Percentiles rank a stretch among this genome's conserved stretches.
phyloP scores from a whole-genome alignment of 139 green algal species.

The Coelastrella sp. region DNA sequence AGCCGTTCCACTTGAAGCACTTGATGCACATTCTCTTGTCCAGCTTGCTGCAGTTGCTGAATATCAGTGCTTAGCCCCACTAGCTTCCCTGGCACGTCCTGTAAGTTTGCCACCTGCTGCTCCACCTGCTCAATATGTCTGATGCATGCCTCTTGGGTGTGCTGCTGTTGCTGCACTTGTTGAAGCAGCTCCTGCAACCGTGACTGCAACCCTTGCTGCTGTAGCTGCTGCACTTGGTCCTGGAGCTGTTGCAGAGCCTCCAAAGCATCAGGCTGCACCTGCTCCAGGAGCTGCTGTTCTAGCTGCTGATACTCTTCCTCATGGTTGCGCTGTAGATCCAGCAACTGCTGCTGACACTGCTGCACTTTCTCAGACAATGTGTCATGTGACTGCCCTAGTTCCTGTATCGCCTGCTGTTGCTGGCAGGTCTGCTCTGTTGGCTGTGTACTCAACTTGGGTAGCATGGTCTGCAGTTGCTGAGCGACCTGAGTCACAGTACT shows the following conservation, averaged over 20 bases:
- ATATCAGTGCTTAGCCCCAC: neutral
- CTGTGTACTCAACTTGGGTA: neutral
- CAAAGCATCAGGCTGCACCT: neutral
- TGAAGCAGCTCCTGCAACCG: neutral
- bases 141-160: neutral
- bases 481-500: neutral
- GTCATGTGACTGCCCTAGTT: neutral
- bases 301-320: neutral
- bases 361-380: neutral
- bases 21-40: neutral
- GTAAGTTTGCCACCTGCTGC: neutral
- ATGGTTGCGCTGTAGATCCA: too few species aligned
- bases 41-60: conserved; percentile 4
- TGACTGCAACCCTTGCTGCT: conserved; percentile 15
- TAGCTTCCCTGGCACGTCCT: neutral
- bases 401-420: neutral
- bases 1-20: neutral
- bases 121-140: neutral
- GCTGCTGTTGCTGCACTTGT: neutral
- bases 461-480: neutral
- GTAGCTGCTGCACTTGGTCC: neutral
- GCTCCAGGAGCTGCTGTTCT: conserved; percentile 4
- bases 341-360: neutral
- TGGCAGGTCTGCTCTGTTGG: neutral
- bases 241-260: neutral